Percentiles rank a stretch among this genome's conserved stretches.
phyloP scores from a whole-genome alignment of 345 rosid genomes.

The Atalantia buxifolia region DNA sequence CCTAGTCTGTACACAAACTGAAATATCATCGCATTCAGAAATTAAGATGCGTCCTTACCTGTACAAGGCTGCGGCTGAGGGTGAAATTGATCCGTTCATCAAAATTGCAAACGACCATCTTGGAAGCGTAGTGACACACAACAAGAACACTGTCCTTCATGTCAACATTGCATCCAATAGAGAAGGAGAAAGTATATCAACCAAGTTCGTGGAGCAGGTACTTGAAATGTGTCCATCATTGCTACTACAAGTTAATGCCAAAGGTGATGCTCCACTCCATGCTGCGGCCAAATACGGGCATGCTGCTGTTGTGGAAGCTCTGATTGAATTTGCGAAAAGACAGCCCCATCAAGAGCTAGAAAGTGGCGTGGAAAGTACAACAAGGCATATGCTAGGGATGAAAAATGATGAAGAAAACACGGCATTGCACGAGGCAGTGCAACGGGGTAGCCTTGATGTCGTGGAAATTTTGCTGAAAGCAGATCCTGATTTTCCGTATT shows the following conservation, averaged over 20 bases:
- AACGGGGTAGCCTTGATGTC: fast-evolving
- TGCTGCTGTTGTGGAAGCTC: background rate
- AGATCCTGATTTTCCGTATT: background rate
- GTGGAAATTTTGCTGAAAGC: background rate
- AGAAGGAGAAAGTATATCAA: background rate
- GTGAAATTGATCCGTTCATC: background rate
- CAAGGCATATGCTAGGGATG: background rate
- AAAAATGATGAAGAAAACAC: background rate
- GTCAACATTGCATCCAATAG: background rate
- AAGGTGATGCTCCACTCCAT: background rate
- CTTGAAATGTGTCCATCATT: background rate
- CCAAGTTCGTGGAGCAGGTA: background rate
- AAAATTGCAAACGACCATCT: background rate
- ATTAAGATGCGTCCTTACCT: background rate
- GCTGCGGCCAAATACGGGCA: background rate
- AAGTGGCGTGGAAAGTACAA: background rate
- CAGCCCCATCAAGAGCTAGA: background rate
- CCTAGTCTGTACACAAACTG: background rate
- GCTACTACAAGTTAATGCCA: background rate
- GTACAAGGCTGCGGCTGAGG: background rate
- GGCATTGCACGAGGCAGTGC: background rate
- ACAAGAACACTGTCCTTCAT: background rate
- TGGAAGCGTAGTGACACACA: background rate
- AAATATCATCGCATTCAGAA: background rate
- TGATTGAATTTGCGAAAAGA: background rate